Percentiles rank a stretch among this genome's conserved stretches.
Evolutionary conservation across 805 yeast species (phyloP).

Genomic region (Yarrowia keelungensis): DNA sequence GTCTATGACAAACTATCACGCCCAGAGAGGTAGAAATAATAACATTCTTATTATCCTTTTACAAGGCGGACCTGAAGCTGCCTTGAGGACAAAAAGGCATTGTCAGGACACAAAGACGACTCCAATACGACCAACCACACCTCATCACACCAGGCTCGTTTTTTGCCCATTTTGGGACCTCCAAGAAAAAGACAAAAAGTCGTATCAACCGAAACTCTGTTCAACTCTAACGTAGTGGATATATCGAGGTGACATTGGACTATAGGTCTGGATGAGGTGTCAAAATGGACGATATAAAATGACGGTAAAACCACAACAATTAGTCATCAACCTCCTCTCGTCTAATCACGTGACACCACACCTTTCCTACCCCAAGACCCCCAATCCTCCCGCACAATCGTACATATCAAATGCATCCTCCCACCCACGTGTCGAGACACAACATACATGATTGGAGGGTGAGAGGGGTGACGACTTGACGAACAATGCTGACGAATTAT

Average conservation of each 20-base stretch:
- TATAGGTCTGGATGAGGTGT: no score
- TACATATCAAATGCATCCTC: constrained; percentile 12
- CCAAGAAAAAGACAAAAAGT: not conserved
- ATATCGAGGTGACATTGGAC: not conserved
- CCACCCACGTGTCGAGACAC: constrained; percentile 22
- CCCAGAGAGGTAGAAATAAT: not conserved
- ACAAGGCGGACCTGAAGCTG: not conserved
- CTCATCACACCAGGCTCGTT: not conserved
- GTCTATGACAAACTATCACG: constrained; percentile 1
- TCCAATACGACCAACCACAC: no score
- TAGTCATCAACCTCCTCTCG: no score
- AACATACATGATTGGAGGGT: constrained; percentile 21
- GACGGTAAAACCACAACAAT: not conserved
- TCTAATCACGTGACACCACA: no score
- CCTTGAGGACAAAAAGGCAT: not conserved
- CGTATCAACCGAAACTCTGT: constrained; percentile 29
- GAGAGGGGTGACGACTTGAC: no score
- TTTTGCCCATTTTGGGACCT: no score
- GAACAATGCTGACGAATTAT: no score
- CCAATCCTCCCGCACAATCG: constrained; percentile 23
- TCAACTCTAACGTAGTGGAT: constrained; percentile 15
- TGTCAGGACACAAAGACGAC: no score
- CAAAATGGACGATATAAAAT: not conserved
- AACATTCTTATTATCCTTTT: not conserved
- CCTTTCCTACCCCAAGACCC: no score